Evolutionary conservation across 148 eudicot species (phyloP).

Genomic region (Diospyros kaki): DNA sequence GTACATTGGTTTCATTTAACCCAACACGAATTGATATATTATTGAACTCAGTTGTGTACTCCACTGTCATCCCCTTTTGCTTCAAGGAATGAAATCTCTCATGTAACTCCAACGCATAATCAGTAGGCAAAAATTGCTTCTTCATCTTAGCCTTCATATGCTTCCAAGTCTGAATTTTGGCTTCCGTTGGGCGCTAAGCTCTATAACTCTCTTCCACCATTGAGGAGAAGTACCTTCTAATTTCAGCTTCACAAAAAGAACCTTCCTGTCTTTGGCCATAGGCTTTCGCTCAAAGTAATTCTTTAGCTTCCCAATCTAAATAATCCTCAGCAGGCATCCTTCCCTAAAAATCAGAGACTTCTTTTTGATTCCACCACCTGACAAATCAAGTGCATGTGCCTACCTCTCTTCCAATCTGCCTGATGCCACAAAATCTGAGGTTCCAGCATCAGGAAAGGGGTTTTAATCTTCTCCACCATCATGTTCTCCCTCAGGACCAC

Average conservation of each 20-base stretch:
- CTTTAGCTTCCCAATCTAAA: too few species aligned
- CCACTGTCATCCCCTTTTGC: not conserved
- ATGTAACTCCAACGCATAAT: not conserved
- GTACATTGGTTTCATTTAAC: not conserved
- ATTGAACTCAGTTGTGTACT: conserved; percentile 5
- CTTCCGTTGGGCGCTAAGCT: not conserved
- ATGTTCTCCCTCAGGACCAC: too few species aligned
- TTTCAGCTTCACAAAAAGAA: not conserved
- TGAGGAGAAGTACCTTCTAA: conserved; percentile 1
- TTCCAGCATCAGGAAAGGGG: too few species aligned
- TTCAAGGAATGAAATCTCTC: not conserved
- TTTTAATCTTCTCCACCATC: too few species aligned
- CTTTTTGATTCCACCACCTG: too few species aligned
- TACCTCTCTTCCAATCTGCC: too few species aligned
- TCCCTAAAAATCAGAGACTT: too few species aligned
- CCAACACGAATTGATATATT: conserved; percentile 1
- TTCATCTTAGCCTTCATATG: not conserved
- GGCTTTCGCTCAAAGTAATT: not conserved
- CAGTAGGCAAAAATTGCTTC: conserved; percentile 1
- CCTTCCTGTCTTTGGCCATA: not conserved
- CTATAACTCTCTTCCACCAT: conserved; percentile 7
- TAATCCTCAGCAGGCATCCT: too few species aligned
- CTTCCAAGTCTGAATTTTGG: not conserved
- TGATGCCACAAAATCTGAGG: too few species aligned
- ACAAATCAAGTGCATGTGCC: too few species aligned